Evolutionary conservation across 2,329 filamentous ascomycete species (phyloP).

Genomic region (Aspergillus tubingensis): DNA sequence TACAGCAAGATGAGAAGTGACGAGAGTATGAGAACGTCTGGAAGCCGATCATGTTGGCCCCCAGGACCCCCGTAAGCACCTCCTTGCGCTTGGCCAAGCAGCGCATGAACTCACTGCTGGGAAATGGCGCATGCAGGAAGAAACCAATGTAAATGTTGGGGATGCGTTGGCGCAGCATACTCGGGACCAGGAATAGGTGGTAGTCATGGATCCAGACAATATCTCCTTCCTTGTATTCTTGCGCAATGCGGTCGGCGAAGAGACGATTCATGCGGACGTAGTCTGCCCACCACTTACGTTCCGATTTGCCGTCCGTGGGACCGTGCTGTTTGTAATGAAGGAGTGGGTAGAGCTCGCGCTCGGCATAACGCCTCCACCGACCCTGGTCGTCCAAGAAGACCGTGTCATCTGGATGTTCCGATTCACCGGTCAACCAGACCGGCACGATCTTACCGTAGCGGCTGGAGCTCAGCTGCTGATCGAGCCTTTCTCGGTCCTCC

Average conservation of each 20-base stretch:
- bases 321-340: conserved; percentile 97
- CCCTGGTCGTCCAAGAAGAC: conserved; percentile 77
- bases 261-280: conserved; percentile 91
- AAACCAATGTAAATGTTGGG: conserved; percentile 93
- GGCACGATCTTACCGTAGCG: conserved; percentile 78
- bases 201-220: conserved; percentile 93
- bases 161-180: conserved; percentile 79
- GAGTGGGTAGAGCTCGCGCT: conserved; percentile 86
- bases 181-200: conserved; percentile 85
- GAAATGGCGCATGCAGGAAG: conserved; percentile 91
- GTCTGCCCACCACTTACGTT: conserved; percentile 84
- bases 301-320: conserved; percentile 78
- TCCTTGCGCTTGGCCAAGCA: conserved; percentile 88
- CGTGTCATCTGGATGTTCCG: conserved; percentile 67
- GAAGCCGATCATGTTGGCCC: conserved; percentile 91
- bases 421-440: conserved; percentile 83
- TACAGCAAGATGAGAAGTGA: conserved; percentile 93
- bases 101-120: conserved; percentile 91
- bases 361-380: conserved; percentile 86
- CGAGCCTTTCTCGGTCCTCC: conserved; percentile 70
- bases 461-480: conserved; percentile 71
- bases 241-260: conserved; percentile 85
- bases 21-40: conserved; percentile 94
- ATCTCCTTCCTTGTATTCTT: conserved; percentile 89
- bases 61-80: conserved; percentile 83